Evolutionary conservation across 257 asterid species (phyloP), one percentile per base, ranked within the genome.

Genomic region (Solanum bukasovii): DNA sequence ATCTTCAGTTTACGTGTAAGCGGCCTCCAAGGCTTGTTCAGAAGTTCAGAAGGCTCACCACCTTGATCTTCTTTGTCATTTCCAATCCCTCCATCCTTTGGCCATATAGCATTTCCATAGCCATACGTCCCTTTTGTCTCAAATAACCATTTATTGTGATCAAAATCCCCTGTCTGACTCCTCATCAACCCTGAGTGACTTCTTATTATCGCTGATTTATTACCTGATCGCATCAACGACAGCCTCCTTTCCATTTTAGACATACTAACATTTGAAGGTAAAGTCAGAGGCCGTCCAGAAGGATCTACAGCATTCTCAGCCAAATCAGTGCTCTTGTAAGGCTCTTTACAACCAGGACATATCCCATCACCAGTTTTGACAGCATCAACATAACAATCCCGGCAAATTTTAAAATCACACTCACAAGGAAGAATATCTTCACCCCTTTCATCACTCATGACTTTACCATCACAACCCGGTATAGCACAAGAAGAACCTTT

Each of bases 81-180:
- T 14, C 88, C 90, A 38, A 91, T 49, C 9, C 94, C 98, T 40
- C 89, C 97, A 20, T 93, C 98, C 84, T 93, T 94, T 9, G 98
- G 98, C 98, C 98, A 96, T 87, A 94, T 94, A 20, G 98, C 98
- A 92, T 96, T 96, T 35, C 98, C 98, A 91, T 94, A 96, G 61
- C 98, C 98, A 74, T 96, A 96, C 1, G 98, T 96, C 70, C 98
- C 98, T 79, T 96, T 96, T 1, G 98, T 93, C 91, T 96, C 98
- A 35, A 96, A 96, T 90, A 96, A 86, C 98, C 98, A 96, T 12
- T 94, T 86, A 77, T 93, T 96, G 42, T 96, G 98, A 91, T 96
- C 98, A 75, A 96, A 96, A 87, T 96, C 98, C 85, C 96, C 98
- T 0, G 98, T 91, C 87, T 93, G 97, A 91, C 98, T 96, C 91